A percentile compares a stretch with the other conserved stretches of the same genome.
phyloP scores from a whole-genome alignment of 352 stramenopile genomes.

The Saprolegnia diclina region DNA sequence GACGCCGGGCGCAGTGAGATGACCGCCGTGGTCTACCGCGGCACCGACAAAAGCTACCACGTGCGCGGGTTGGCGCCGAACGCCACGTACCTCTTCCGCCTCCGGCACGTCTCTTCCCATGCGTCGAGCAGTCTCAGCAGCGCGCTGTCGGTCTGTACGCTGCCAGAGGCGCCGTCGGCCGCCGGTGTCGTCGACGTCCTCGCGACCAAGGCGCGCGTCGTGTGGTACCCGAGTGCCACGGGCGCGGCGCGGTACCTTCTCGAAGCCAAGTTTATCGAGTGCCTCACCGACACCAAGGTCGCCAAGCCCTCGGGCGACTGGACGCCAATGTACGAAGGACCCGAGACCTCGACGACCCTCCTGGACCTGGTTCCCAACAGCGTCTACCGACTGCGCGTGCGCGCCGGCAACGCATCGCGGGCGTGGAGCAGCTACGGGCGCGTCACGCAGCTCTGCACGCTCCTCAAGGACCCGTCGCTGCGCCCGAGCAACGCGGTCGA shows the following conservation, averaged over 20 bases:
- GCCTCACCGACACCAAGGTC: constrained; percentile 29
- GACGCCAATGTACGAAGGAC: constrained; percentile 73
- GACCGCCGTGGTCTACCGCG: constrained; percentile 68
- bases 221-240: constrained; percentile 74
- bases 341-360: constrained; percentile 55
- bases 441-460: constrained; percentile 76
- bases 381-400: constrained; percentile 81
- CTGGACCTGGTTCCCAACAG: constrained; percentile 62
- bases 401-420: constrained; percentile 66
- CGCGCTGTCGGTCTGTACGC: constrained; percentile 63
- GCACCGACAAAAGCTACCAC: constrained; percentile 36
- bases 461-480: constrained; percentile 48
- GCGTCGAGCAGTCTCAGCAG: constrained; percentile 71
- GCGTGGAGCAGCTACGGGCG: constrained; percentile 61
- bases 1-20: constrained; percentile 39
- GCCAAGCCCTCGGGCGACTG: constrained; percentile 36
- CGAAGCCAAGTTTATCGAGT: constrained; percentile 71
- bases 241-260: constrained; percentile 68
- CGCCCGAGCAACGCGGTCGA: constrained; percentile 44
- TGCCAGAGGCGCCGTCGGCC: constrained; percentile 47
- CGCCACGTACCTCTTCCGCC: constrained; percentile 74
- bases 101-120: constrained; percentile 71
- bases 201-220: constrained; percentile 48
- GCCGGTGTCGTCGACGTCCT: constrained; percentile 51
- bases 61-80: constrained; percentile 76